Evolutionary conservation across 768 basidiomycete species (phyloP).

Genomic region (Lactifluus piperatus): DNA sequence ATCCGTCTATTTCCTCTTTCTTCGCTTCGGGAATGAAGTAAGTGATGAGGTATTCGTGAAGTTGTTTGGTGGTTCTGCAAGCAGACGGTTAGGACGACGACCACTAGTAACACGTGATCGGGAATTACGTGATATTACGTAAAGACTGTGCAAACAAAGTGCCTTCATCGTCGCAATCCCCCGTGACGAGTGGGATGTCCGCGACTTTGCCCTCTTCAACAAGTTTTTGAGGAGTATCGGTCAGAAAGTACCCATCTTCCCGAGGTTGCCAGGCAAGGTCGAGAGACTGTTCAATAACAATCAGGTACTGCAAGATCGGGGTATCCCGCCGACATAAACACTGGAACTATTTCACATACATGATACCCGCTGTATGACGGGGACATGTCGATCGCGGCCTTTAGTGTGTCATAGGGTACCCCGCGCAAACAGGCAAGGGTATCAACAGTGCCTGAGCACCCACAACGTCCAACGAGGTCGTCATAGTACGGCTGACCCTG

Average conservation of each 20-base stretch:
- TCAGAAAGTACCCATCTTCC: conserved; percentile 34
- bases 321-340: not conserved
- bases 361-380: conserved; percentile 27
- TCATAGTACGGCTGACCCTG: conserved; percentile 34
- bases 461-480: conserved; percentile 29
- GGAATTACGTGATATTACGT: conserved; percentile 25
- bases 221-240: conserved; percentile 26
- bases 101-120: too few species aligned
- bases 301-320: not conserved
- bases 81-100: too few species aligned
- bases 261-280: conserved; percentile 30
- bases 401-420: conserved; percentile 27
- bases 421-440: too few species aligned
- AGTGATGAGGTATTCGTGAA: conserved; percentile 4
- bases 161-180: conserved; percentile 28
- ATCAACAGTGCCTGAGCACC: conserved; percentile 31
- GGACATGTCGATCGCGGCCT: conserved; percentile 27
- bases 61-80: conserved; percentile 14
- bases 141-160: conserved; percentile 20
- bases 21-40: conserved; percentile 6
- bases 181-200: too few species aligned
- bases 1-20: conserved; percentile 3
- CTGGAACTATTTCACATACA: conserved; percentile 12
- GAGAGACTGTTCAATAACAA: conserved; percentile 20
- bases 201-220: conserved; percentile 26